These are phyloP conservation scores for Caloboletus firmus DNA, from an alignment of 1,284 basidiomycete genomes.

Conservation along the genomic window DNA sequence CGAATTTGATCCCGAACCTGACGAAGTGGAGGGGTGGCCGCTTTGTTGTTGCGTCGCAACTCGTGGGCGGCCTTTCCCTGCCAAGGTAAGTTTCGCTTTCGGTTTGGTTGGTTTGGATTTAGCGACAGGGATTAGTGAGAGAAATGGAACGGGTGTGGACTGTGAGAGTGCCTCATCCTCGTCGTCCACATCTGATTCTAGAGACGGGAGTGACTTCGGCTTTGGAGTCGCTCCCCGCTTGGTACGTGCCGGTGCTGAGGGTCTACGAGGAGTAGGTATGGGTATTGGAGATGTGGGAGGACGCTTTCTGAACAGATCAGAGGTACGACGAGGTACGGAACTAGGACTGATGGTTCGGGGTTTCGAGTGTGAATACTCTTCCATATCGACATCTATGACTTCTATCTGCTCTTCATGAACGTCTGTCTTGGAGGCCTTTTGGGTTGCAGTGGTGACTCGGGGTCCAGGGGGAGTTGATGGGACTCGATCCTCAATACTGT, in stretches of 20 bases:
- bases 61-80: conserved; percentile 22
- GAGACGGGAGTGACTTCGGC: conserved; percentile 9
- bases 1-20: conserved; percentile 8
- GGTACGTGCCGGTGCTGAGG: conserved; percentile 51
- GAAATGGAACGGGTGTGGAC: conserved; percentile 25
- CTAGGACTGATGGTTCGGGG: conserved; percentile 7
- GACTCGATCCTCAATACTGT: conserved; percentile 45
- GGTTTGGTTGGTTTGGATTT: conserved; percentile 17
- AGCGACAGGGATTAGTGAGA: conserved; percentile 28
- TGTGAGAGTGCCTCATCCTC: conserved; percentile 28
- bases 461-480: conserved; percentile 45
- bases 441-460: not conserved
- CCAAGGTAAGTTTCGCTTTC: conserved; percentile 17
- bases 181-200: conserved; percentile 23
- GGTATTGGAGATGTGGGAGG: conserved; percentile 64
- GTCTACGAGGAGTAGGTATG: conserved; percentile 52
- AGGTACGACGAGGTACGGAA: conserved; percentile 17
- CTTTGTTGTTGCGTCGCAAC: conserved; percentile 3
- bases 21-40: not conserved
- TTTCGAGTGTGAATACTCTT: conserved; percentile 13
- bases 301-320: conserved; percentile 54
- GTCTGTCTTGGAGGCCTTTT: not conserved
- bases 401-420: conserved; percentile 23
- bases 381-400: conserved; percentile 42
- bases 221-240: conserved; percentile 28